Base-by-base conservation (phyloP, 352 stramenopile genomes). In the Plasmopara muralis region DNA sequence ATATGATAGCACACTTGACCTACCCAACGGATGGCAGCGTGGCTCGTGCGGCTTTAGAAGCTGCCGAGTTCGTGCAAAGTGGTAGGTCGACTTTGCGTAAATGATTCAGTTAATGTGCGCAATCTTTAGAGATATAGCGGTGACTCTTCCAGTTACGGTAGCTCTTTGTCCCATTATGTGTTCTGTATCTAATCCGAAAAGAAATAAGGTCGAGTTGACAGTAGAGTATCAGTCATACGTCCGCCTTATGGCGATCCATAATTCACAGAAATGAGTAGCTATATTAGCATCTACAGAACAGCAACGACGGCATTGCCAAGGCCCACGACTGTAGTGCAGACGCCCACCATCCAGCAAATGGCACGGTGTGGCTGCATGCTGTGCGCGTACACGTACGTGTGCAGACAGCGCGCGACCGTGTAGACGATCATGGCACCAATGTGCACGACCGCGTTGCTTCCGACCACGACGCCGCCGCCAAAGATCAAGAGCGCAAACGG, bases 401-500 rank as follows among this genome's bases (percentile, higher is more conserved):
- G 65, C 38, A 61, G 20, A 29, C 66, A 67, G 20, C 74, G 72
- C 0, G 60, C 62, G 5, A 56, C 20, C 0, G 72, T 85, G 65
- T 71, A 85, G 13, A 53, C 45, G 33, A 48, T 47, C 62, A 85
- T 77, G 13, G 65, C 62, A 3, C 49, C 57, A 18, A 49, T 35
- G 41, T 83, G 63, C 20, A 85, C 72, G 2, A 35, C 13, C 0
- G 61, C 28, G 43, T 72, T 64, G 18, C 60, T 66, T 16, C 58
- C 58, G 30, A 59, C 66, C n/a, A 82, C 38, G 43, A 83, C 47
- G 3, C 62, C 67, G 4, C 59, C 55, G 20, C 62, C 69, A 37
- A 80, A 82, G 15, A 83, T 55, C 28, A 80, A 56, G 12, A 85
- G 60, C 18, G 59, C 74, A 30, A 85, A 65, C 9, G 74, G 74